Base-by-base conservation (phyloP, 805 yeast genomes). In the Candida methanosorbosa region DNA sequence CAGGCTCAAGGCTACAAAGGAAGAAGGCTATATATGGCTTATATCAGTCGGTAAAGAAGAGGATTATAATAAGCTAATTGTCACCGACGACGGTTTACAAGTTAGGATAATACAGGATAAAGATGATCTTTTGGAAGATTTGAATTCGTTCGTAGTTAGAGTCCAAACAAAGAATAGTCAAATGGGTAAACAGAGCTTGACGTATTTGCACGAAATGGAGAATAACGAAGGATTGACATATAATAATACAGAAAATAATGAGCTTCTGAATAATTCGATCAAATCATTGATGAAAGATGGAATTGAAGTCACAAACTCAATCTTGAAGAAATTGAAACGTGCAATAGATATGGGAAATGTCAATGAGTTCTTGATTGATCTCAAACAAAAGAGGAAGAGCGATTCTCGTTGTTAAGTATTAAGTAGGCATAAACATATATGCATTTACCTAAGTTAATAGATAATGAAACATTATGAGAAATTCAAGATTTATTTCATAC, bases 101-200 rank as follows among this genome's bases (percentile, higher is more conserved):
- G 32, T 52, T 21, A 44, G 44, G 25, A 41, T 57, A 7, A 54
- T 57, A 4, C 35, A 46, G 9, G 61, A 58, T 39, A 39, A 44
- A 2, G 59, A 56, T 4, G 48, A 53, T 34, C 18, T 57, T 7
- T 28, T 56, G 9, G 38, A 45, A 20, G 54, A 51, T 19, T 25
- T 48, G 15, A 45, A 45, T 26, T 25, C 34, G 11, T 54, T 50
- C 30, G 36, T 40, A 1, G 35, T 59, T 2, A 39, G 60, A 21
- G 34, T 52, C 2, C 60, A 57, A 29, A 45, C 48, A 1, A 39
- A 38, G 17, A 50, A 58, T 33, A 48, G 52, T 3, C 32, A 30
- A 1, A 23, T 27, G 18, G 48, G 47, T 2, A 50, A 40, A 24
- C 35, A 44, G 16, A 37, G 41, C 4, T 17, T 43, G 14, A 23